These are phyloP conservation scores for Chlamydomonas schloesseri DNA, from an alignment of 139 green algal genomes.

Conservation along the genomic window DNA sequence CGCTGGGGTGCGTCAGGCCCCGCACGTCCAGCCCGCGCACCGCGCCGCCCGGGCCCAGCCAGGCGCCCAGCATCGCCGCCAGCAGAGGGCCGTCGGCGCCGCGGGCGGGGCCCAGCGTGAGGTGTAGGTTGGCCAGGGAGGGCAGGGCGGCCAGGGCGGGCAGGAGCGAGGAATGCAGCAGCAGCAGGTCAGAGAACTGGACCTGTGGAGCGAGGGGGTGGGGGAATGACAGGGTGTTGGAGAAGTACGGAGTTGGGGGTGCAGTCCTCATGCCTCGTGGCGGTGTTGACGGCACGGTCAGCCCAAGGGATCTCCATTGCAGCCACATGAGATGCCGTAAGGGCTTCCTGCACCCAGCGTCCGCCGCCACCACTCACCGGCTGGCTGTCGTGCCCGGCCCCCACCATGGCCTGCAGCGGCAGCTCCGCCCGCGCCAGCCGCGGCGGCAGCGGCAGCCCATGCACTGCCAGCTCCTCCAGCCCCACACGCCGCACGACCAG, in stretches of 20 bases:
- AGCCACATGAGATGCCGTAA: too few relatives aligned
- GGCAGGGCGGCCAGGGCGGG: neutral
- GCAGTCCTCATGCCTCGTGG: too few relatives aligned
- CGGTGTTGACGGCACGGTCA: too few relatives aligned
- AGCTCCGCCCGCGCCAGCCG: neutral
- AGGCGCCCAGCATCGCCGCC: neutral
- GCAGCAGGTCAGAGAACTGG: neutral
- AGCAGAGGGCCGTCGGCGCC: neutral
- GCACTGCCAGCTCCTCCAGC: neutral
- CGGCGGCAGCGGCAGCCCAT: constrained; percentile 14
- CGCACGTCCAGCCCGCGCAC: neutral
- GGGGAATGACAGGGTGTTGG: too few relatives aligned
- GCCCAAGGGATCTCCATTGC: too few relatives aligned
- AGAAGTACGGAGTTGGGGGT: too few relatives aligned
- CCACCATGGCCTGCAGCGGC: neutral
- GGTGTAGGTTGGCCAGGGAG: neutral
- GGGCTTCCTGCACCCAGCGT: too few relatives aligned
- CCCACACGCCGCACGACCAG: neutral
- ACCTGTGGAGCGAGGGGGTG: neutral
- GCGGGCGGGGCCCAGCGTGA: neutral
- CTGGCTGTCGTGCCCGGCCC: neutral
- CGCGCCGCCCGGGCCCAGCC: neutral
- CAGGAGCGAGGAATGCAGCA: neutral
- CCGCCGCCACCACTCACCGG: too few relatives aligned
- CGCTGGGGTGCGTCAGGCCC: too few relatives aligned